Percentiles rank a stretch among this genome's conserved stretches.
Conservation (phyloP, 352 stramenopile genomes). For the Phytophthora vignae region DNA sequence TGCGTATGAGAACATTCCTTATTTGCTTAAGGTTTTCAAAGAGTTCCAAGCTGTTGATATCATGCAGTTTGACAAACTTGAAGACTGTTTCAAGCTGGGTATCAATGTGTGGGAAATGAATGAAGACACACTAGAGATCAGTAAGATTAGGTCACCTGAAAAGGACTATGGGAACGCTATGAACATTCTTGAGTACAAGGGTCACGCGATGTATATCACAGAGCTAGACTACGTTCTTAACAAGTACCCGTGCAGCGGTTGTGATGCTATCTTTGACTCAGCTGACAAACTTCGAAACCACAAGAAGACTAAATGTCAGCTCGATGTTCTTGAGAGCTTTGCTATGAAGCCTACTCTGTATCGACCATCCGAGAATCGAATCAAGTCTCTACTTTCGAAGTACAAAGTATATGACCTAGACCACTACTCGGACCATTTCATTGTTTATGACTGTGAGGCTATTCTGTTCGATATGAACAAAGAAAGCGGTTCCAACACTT, state of each 20-base stretch:
- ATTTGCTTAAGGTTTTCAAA: too few species aligned
- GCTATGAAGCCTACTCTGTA: not conserved
- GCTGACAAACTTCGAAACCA: not conserved
- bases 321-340: not conserved
- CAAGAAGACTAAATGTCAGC: not conserved
- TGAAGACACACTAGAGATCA: too few species aligned
- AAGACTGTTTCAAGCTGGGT: too few species aligned
- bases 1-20: too few species aligned
- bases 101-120: too few species aligned
- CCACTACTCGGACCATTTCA: too few species aligned
- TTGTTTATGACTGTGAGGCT: too few species aligned
- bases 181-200: conserved; percentile 14
- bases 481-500: accelerated
- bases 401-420: conserved; percentile 2
- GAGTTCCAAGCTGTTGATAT: too few species aligned
- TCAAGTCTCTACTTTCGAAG: not conserved
- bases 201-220: not conserved
- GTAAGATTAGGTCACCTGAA: too few species aligned
- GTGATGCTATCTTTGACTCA: not conserved
- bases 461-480: not conserved
- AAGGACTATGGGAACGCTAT: too few species aligned
- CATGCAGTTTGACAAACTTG: too few species aligned
- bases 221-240: not conserved
- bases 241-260: not conserved
- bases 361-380: not conserved